Evolutionary conservation across 2,329 filamentous ascomycete species (phyloP), one percentile per base, ranked within the genome.

Genomic region (Corinectria fuckeliana): DNA sequence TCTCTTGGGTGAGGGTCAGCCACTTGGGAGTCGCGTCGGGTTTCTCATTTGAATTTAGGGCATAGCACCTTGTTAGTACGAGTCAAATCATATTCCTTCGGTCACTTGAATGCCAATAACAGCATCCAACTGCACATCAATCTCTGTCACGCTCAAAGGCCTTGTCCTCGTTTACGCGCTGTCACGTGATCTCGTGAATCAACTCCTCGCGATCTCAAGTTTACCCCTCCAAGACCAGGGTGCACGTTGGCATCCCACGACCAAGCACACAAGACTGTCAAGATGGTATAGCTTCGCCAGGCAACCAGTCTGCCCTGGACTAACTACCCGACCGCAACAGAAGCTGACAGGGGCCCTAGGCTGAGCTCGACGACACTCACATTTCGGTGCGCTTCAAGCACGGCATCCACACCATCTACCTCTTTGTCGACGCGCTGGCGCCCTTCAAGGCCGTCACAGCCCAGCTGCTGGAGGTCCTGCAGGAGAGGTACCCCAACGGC

Each of bases 361-460:
- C 65, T 44, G 66, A 72, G 34, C 65, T 78, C 18, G 75, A 78
- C 60, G 81, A 86, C 42, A 77, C 81, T n/a, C 79, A 83, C 65
- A 81, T 85, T 68, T 91, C 89, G 9, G 78, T 93, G 55, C 84
- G 88, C 60, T 87, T 93, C 77, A 92, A 92, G 75, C 84, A 90
- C 72, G 87, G 89, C 71, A 85, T 86, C 58, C 85, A 88, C 68
- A 93, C 89, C 4, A 81, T 92, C 64, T 85, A 91, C 68, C 80
- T 93, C 58, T 88, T 90, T 62, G 81, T 89, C 44, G 82, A 86
- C 36, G 78, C 86, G 5, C 77, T 82, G 13, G 81, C 82, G 36
- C 75, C 86, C 10, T 85, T 92, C 69, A 76, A 80, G 14, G 75
- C 79, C 1, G 77, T 91, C 58, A 86, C 86, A 56, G 67, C 79